Base-by-base conservation (phyloP, 306 rosid species). In the Cucumis hystrix region DNA sequence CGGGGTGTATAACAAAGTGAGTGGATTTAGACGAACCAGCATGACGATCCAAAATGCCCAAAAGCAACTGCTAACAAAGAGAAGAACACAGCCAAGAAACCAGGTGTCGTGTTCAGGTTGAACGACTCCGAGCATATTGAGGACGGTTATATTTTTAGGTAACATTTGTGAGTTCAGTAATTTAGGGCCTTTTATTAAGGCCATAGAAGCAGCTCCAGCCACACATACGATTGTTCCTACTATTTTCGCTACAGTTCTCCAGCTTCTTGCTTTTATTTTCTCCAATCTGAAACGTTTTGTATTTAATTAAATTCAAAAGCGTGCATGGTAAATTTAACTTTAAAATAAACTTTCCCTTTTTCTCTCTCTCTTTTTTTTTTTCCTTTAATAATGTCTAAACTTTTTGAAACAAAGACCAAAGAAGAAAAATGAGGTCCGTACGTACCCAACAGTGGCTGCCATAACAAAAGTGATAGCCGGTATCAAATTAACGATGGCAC, bases 401-500 rank as follows among this genome's bases (percentile, higher is more conserved):
- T 47, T 47, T 47, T 5, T 47, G 54, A 47, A 47, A 47, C 54
- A 47, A 5, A 47, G 54, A 47, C 17, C 1, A 47, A 13, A 47
- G 4, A 39, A 39, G 30, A 28, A 47, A 12, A 12, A 3, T 0
- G 0, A 47, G 0, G 54, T 47, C 54, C 12, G 37, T 33, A 33
- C 17, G 16, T 83, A 86, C 96, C 90, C 89, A 2, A 55, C 41
- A 66, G 82, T 45, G 23, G 66, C 70, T 33, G 92, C 87, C 10
- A 90, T 87, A 28, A 85, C 64, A 62, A 90, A 88, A 6, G 96
- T 90, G 78, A 90, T 33, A 2, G 89, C 91, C 16, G 91, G 96
- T 57, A 84, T 45, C 65, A 85, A 84, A 84, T 90, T 90, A 28
- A 45, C 21, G 86, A 85, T 85, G 33, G 91, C 92, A 64, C 79